Evolutionary conservation across 805 yeast genomes (phyloP), one percentile per base, ranked within the genome.

Genomic region (Isabelozyma rhagii): DNA sequence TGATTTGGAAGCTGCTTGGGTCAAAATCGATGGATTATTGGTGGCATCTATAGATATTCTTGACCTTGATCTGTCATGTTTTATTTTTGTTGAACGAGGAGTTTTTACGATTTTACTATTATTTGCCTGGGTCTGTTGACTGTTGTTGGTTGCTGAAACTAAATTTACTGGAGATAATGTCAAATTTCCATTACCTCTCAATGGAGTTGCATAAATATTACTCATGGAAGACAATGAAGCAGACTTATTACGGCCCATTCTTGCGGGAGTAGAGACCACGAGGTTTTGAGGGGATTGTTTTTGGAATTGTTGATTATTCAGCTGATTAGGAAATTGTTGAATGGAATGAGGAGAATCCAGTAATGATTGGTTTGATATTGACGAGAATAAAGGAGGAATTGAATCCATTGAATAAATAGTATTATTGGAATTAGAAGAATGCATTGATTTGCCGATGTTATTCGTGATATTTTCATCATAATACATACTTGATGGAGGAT

Each of bases 41-140:
- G 62, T 52, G 1, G 66, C 67, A 54, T 74, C 79, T 15, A 72
- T 40, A 10, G 75, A 69, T 28, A 72, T 55, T 39, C 76, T 56
- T 2, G 80, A 75, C 43, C 74, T 58, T 3, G 79, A 69, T 46
- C 80, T 56, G 31, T 67, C 57, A 55, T 76, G 80, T 57, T 63
- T 58, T 44, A 51, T 39, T 59, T 61, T 55, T 50, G 56, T 29
- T 9, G 56, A 45, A 47, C 61, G 67, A 0, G 78, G 77, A 8
- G 78, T 67, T 56, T 73, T 73, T 47, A 64, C 56, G 21, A 74
- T 64, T 52, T 69, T 69, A 39, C 50, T 52, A 8, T 43, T 25
- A 39, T 18, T 48, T 8, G 31, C 44, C 28, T 18, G 44, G 38
- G 15, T 11, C 14, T 28, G 39, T 14, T 14, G 38, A 15, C 17